Evolutionary conservation across 495 filamentous ascomycete genomes (phyloP).

Genomic region (Aspergillus homomorphus): DNA sequence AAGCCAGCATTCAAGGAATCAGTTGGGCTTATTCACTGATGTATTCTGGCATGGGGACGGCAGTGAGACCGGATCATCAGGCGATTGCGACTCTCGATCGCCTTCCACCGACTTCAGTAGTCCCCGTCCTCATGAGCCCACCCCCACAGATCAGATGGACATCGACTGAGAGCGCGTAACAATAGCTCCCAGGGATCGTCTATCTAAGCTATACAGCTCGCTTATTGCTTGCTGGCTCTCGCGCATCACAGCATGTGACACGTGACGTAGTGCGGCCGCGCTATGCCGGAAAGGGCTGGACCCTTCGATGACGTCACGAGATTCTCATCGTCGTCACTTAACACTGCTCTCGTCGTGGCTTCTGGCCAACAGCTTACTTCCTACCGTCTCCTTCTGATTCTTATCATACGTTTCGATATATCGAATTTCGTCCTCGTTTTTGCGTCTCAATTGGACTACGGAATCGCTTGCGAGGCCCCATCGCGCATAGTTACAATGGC

Average conservation of each 20-base stretch:
- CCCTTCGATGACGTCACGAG: conserved; percentile 24
- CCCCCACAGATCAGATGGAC: conserved; percentile 20
- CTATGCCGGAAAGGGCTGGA: conserved; percentile 1
- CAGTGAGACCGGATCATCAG: conserved; percentile 19
- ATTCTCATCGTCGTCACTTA: conserved; percentile 16
- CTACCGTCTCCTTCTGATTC: background rate
- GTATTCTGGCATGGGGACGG: conserved; percentile 10
- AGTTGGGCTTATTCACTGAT: background rate
- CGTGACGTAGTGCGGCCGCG: background rate
- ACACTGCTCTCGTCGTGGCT: background rate
- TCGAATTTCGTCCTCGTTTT: background rate
- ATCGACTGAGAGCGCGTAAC: conserved; percentile 11
- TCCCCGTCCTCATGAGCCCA: conserved; percentile 2
- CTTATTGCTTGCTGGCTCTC: background rate
- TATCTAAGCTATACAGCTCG: background rate
- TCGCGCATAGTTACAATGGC: conserved; percentile 23
- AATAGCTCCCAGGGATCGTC: background rate
- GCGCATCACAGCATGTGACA: conserved; percentile 4
- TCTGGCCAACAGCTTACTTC: background rate
- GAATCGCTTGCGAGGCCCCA: background rate
- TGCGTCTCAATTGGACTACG: background rate
- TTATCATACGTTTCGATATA: background rate
- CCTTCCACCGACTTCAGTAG: conserved; percentile 18
- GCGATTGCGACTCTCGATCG: conserved; percentile 17
- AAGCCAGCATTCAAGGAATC: conserved; percentile 18